Base-by-base conservation (phyloP, 352 stramenopile species). In the Phytopythium delawarense region DNA sequence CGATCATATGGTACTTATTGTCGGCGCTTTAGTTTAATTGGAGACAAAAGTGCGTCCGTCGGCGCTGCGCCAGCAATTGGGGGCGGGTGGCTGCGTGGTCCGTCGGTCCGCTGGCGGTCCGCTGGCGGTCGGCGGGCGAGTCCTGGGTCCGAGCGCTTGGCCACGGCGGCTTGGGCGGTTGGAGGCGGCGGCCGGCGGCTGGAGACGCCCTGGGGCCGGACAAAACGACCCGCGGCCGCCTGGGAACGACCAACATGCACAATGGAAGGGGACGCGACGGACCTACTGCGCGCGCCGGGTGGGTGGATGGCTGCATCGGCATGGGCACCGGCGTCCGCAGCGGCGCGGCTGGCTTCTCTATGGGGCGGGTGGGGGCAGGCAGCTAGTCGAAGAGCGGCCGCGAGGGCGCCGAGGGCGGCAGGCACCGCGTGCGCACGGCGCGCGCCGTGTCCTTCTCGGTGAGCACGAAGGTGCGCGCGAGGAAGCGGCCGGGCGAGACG, bases 381-480 rank as follows among this genome's bases (percentile, higher is more conserved):
- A 61, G 63, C 73, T 76, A 79, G 66, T 76, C 72, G 69, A 79
- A 79, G 52, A 79, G 66, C 61, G 71, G 72, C 56, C 72, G 66
- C 16, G 71, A 53, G 28, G 69, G 72, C 20, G 65, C 42, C 40
- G 72, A 64, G 0, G 72, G 72, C 44, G 69, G 72, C 45, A 79
- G 69, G 49, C 69, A 75, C 30, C 75, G 69, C 49, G 63, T 76
- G 5, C 66, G 69, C 18, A 79, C 72, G 16, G 69, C 72, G 45
- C 63, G 60, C 21, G 64, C 48, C 57, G 69, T 69, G 12, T 64
- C 67, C 23, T 63, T 66, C 51, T 48, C 61, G 3, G 66, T 79
- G 21, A 79, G 53, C 61, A 71, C 72, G 52, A 75, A 79, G 13
- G 66, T 79, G 12, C 69, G 63, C 53, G 72, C 72, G 44, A 79